phyloP scores from a whole-genome alignment of 257 asterid genomes.

The Solanum corneliomulleri region DNA sequence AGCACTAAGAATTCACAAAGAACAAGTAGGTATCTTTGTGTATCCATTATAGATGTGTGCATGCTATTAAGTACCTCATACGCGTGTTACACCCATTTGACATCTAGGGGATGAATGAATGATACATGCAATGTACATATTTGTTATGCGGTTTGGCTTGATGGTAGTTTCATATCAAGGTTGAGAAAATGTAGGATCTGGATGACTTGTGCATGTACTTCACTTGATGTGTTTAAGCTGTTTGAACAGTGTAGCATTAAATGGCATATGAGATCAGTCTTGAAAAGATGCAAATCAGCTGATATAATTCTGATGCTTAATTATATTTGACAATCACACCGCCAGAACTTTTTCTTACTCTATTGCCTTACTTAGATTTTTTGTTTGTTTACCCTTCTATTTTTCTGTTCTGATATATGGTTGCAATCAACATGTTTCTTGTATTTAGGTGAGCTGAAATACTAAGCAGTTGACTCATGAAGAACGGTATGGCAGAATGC shows the following conservation, averaged over 20 bases:
- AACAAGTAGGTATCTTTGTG: background rate
- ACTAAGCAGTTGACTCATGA: slow-evolving; percentile 13
- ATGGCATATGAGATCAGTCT: background rate
- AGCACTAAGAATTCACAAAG: background rate
- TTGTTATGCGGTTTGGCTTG: background rate
- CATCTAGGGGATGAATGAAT: background rate
- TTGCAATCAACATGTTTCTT: background rate
- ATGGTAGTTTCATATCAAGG: background rate
- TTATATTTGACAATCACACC: background rate
- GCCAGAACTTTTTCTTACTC: background rate
- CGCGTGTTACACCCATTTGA: background rate
- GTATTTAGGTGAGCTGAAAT: background rate
- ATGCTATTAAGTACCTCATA: background rate
- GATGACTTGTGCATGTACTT: background rate
- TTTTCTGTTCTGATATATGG: background rate
- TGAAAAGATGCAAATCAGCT: background rate
- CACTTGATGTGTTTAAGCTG: background rate
- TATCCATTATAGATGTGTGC: background rate
- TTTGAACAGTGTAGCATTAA: background rate
- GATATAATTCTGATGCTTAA: background rate
- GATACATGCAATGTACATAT: background rate
- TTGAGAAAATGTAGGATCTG: background rate
- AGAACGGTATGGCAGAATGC: slow-evolving; percentile 72
- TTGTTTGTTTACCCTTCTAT: background rate
- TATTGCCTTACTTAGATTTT: background rate